Base-by-base conservation (phyloP, 2,329 filamentous ascomycete genomes). In the Thielaviopsis ethacetica region DNA sequence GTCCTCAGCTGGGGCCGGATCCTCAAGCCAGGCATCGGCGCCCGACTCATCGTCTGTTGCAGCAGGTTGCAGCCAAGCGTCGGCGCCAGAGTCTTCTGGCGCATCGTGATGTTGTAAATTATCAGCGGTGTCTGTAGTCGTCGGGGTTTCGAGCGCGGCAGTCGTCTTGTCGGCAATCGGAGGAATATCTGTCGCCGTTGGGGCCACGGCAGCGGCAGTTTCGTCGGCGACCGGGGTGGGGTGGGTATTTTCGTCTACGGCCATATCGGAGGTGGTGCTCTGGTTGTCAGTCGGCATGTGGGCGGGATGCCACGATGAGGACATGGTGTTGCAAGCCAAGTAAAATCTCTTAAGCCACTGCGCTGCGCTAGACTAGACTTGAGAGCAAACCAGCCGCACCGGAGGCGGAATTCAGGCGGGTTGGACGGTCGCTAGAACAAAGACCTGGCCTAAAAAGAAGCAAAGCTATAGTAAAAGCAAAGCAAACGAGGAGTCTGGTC, bases 241-340 rank as follows among this genome's bases (percentile, higher is more conserved):
- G 13, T 44, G 13, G 17, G 7, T 5, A 15, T 15, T 15, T 44
- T 44, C 38, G 13, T 34, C 24, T 21, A 50, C 27, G 17, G 26
- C 41, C 13, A n/a, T n/a, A 44, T 17, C 17, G 17, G 13, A 5
- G 13, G 3, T 44, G 38, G 5, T 10, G 38, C 15, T 44, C 10
- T 44, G 38, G 38, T n/a, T 44, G 38, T n/a, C 15, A 34, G 13
- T 68, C 34, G 73, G 72, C 67, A 73, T 71, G 61, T 70, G 64
- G 55, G 72, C 71, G 63, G 72, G 70, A 63, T 73, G 70, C 71
- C 72, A 73, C 65, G 70, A 68, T 57, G 71, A 65, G 63, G 69
- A 69, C 72, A 74, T 74, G 60, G 61, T 66, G 59, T 64, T 63
- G 65, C 38, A 44, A 44, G 38, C 38, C 30, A 34, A 34, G 6